Conservation (phyloP, 2,329 filamentous ascomycete genomes). For the Phaeosphaeriaceae sp. region DNA sequence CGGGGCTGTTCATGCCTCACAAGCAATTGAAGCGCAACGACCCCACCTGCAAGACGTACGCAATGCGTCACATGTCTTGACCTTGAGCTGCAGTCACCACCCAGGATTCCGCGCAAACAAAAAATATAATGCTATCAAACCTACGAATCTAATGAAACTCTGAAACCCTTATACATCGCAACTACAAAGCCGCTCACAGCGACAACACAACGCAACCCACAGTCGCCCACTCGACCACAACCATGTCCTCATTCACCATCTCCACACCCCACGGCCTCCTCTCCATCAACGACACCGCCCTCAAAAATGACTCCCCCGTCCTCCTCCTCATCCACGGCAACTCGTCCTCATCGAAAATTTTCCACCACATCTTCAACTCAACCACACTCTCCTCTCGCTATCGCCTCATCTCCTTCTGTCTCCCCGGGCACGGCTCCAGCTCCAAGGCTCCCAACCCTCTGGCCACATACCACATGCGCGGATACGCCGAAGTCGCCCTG, state of each 20-base stretch:
- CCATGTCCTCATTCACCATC: constrained; percentile 25
- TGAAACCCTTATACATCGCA: too few species aligned
- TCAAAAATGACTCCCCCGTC: constrained; percentile 22
- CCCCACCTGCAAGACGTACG: not conserved
- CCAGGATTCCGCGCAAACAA: not conserved
- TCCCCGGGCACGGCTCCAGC: constrained; percentile 44
- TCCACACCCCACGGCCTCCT: constrained; percentile 31
- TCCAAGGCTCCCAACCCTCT: constrained; percentile 34
- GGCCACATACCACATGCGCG: constrained; percentile 34
- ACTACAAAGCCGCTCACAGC: too few species aligned
- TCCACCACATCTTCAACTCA: constrained; percentile 29
- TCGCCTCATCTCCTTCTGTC: constrained; percentile 40
- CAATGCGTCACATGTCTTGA: constrained; percentile 1
- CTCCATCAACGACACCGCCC: constrained; percentile 26
- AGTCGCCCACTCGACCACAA: not conserved
- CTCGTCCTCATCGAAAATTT: constrained; percentile 36
- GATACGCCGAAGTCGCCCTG: constrained; percentile 40
- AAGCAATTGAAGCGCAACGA: not conserved
- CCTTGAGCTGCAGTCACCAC: not conserved
- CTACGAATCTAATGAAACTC: not conserved
- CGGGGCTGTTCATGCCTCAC: not conserved
- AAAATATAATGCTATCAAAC: not conserved
- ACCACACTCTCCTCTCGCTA: constrained; percentile 13
- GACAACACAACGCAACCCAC: too few species aligned
- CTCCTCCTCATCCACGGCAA: constrained; percentile 44